Percentiles rank a stretch among this genome's conserved stretches.
Conservation (phyloP, 768 basidiomycete species). For the Lepiota venenata region DNA sequence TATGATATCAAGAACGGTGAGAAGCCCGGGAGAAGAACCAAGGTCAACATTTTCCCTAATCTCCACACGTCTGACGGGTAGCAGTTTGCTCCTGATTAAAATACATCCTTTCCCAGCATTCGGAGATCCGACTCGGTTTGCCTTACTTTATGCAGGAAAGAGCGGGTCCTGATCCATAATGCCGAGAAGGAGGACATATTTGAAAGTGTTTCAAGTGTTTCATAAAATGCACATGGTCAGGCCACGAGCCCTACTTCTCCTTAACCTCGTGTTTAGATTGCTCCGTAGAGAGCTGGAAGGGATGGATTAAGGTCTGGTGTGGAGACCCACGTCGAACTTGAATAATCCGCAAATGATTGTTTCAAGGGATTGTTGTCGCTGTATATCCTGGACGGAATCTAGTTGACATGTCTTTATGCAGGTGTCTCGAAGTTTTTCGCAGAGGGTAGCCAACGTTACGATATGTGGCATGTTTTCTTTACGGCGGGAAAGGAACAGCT, state of each 20-base stretch:
- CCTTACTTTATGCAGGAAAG: not conserved
- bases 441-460: not conserved
- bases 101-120: not conserved
- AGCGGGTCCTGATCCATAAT: not conserved
- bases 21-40: not conserved
- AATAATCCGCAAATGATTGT: not conserved
- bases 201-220: constrained; percentile 12
- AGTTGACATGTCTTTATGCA: too few species aligned
- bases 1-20: not conserved
- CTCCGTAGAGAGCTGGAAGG: constrained; percentile 2
- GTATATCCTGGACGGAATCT: too few species aligned
- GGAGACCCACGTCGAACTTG: not conserved
- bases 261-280: constrained; percentile 9
- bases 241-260: constrained; percentile 7
- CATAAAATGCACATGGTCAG: constrained; percentile 10
- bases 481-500: not conserved
- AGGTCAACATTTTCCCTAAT: not conserved
- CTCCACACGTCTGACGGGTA: not conserved
- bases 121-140: constrained; percentile 1
- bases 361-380: not conserved
- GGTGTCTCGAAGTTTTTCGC: not conserved
- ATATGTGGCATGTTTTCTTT: not conserved
- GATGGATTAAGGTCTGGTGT: constrained; percentile 1
- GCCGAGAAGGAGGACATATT: constrained; percentile 7
- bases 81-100: not conserved